Base-by-base conservation (phyloP, 805 yeast species). In the Ogataea wickerhamii region DNA sequence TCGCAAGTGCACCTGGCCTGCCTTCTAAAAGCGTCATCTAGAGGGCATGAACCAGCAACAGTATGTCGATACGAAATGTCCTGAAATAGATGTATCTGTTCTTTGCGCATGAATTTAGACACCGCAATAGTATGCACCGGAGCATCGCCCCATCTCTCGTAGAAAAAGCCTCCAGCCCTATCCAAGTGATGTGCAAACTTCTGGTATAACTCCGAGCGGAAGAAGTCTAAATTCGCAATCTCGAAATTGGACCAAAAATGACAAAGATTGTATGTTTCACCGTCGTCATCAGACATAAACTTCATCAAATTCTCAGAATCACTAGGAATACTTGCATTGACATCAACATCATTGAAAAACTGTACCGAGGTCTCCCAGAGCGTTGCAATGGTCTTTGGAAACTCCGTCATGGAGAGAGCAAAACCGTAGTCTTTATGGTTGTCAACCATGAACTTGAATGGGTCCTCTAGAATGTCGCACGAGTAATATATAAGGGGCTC, bases 131-230 rank as follows among this genome's bases (percentile, higher is more conserved):
- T 58, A 53, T 72, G 77, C 25, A 73, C 57, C 1, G 78, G 78
- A 5, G 77, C 78, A 51, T 87, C 96, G 12, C 96, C 96, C 95
- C 95, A 87, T 48, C 96, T 71, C 64, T 87, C 93, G 56, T 85
- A 84, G 58, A 76, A 86, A 59, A 86, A 85, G 0, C 94, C 94
- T 38, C 93, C 94, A 4, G 74, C 63, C 22, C 58, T 49, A 56
- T 86, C 95, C 31, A 86, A 64, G 55, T 67, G 66, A 18, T 81
- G 67, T 53, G 83, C 84, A 60, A 73, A 83, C 7, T 68, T 66
- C 30, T 71, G 66, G 62, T 83, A 85, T 8, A 73, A 63, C 18
- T 66, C 60, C 1, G 76, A 66, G 47, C 87, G 66, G 70, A 74
- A 81, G 40, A 85, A 73, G 28, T 78, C 80, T 33, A 85, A 60